These are phyloP conservation scores for Xylariaceae sp. DNA, from an alignment of 2,329 filamentous ascomycete species.

Conservation along the genomic window DNA sequence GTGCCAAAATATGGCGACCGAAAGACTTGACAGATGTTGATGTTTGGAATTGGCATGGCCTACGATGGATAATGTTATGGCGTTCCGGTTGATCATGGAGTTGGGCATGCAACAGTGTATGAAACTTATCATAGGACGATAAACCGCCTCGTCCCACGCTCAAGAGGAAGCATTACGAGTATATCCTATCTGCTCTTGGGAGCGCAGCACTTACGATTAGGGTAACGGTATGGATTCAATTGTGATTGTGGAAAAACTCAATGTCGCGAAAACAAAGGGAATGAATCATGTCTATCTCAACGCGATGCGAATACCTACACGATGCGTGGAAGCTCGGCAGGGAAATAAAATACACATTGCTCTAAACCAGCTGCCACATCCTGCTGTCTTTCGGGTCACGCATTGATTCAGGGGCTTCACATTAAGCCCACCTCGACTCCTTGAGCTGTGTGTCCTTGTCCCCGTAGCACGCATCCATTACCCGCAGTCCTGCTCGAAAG, in stretches of 20 bases:
- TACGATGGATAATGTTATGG: neutral
- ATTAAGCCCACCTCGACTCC: neutral
- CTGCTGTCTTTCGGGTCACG: neutral
- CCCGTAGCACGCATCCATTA: neutral
- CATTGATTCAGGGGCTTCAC: neutral
- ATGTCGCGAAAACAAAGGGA: constrained; percentile 16
- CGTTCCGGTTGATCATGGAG: constrained; percentile 10
- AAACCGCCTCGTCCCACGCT: neutral
- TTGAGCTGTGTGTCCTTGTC: neutral
- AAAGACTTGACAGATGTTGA: neutral
- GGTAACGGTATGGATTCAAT: neutral
- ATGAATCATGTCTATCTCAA: neutral
- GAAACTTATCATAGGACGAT: neutral
- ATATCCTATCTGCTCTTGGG: neutral
- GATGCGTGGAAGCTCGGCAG: neutral
- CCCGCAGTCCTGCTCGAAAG: neutral
- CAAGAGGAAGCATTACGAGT: neutral
- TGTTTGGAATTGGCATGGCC: neutral
- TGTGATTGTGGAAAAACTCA: neutral
- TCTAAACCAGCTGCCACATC: neutral
- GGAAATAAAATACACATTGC: too few relatives aligned
- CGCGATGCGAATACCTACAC: neutral
- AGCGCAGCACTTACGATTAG: neutral
- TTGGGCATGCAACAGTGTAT: neutral
- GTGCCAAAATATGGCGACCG: neutral